These are phyloP conservation scores for Paraphoma sp. DNA, from an alignment of 2,329 filamentous ascomycete species.

Conservation along the genomic window DNA sequence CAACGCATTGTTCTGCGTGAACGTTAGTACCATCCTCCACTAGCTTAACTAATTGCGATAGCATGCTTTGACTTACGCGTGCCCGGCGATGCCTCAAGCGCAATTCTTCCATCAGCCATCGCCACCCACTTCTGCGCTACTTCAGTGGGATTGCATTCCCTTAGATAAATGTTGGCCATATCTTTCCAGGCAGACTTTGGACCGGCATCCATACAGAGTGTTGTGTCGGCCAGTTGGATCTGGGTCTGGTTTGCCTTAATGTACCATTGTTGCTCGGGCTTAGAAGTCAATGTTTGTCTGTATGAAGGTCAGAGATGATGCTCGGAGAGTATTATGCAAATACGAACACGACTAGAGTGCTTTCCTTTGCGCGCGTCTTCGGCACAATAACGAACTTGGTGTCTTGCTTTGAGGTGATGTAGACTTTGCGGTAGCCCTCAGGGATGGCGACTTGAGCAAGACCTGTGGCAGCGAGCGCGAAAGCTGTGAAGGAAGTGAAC, in stretches of 20 bases:
- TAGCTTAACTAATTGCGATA: too few species aligned
- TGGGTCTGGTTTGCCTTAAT: constrained; percentile 29
- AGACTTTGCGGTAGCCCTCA: constrained; percentile 36
- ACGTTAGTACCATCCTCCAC: neutral
- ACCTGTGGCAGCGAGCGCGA: constrained; percentile 27
- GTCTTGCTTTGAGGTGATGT: constrained; percentile 38
- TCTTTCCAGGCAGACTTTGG: constrained; percentile 41
- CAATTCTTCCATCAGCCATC: constrained; percentile 39
- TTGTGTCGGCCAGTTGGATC: constrained; percentile 36
- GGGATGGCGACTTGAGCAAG: constrained; percentile 25
- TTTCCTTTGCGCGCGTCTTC: constrained; percentile 24
- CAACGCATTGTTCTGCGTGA: constrained; percentile 33
- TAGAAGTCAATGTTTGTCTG: constrained; percentile 32
- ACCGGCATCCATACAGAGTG: constrained; percentile 39
- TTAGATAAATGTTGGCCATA: constrained; percentile 36
- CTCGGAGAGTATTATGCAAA: neutral
- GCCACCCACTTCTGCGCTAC: constrained; percentile 34
- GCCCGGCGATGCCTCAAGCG: constrained; percentile 19
- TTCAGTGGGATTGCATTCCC: constrained; percentile 29
- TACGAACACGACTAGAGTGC: constrained; percentile 35
- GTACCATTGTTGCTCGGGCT: constrained; percentile 37
- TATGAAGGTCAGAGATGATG: neutral
- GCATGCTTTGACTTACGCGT: constrained; percentile 18
- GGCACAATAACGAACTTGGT: constrained; percentile 37
- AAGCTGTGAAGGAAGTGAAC: constrained; percentile 15